Evolutionary conservation across 306 rosid genomes (phyloP), one percentile per base, ranked within the genome.

Genomic region (Alnus glutinosa): DNA sequence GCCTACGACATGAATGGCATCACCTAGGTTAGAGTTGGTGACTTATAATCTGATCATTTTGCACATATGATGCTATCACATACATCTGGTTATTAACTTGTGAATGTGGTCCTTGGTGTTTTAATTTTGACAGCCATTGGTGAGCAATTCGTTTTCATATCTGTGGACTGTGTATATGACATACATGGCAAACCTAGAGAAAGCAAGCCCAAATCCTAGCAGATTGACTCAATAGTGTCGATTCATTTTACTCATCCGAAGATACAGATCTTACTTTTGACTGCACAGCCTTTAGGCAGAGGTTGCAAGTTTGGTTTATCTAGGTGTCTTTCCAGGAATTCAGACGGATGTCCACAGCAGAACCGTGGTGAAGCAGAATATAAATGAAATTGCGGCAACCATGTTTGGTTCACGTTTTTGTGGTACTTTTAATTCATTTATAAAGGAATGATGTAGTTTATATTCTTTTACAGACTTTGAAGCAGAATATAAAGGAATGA

Each of bases 141-240:
- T 92, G 75, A 92, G 94, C 97, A 95, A 95, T 84, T 93, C 97
- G 16, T 95, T 95, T 78, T 86, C 98, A 8, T 95, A 91, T 82
- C 70, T 91, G 85, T 95, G 98, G 98, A 95, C 97, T 39, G 82
- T 95, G 71, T 95, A 95, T 57, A 85, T 95, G 78, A 95, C 98
- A 23, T 95, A 95, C 85, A 95, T 91, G 97, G 98, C 98, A 58
- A 81, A 92, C 91, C 86, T 81, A 42, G 91, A 91, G 82, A 92
- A 90, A 90, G 93, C 92, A 42, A 76, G 58, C 42, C 18, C 81
- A 9, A 46, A 73, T 36, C 44, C 85, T 37, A 82, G 74, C 84
- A 85, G 87, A 87, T 83, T 75, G 63, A 71, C 73, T 73, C 3
- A 44, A 71, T 58, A 7, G 42, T 47, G 73, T 61, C 83, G 18